These are phyloP conservation scores for Fusarium tricinctum DNA, from an alignment of 2,329 filamentous ascomycete species.

Conservation along the genomic window DNA sequence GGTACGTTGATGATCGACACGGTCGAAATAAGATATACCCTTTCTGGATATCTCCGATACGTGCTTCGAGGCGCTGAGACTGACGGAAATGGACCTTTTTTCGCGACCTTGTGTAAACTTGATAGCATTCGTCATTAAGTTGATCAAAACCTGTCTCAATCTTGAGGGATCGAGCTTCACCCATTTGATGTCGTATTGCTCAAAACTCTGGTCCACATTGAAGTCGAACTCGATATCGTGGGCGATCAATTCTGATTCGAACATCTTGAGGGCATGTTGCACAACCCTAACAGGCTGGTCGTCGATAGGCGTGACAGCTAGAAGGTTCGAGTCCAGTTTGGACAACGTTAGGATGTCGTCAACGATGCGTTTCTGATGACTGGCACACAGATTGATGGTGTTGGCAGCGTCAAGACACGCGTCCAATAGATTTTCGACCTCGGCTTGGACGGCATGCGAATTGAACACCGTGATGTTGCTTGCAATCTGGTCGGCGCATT, in stretches of 20 bases:
- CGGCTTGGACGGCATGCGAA: constrained; percentile 55
- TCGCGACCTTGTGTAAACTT: constrained; percentile 75
- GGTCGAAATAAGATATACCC: constrained; percentile 64
- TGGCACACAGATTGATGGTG: constrained; percentile 83
- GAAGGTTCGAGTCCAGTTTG: constrained; percentile 78
- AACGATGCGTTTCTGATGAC: constrained; percentile 81
- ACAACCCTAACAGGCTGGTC: constrained; percentile 78
- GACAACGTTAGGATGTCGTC: constrained; percentile 76
- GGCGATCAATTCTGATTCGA: constrained; percentile 79
- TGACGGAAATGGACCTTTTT: constrained; percentile 72
- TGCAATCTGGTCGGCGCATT: constrained; percentile 81
- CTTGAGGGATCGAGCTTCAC: constrained; percentile 81
- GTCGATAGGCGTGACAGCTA: constrained; percentile 78
- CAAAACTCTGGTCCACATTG: constrained; percentile 76
- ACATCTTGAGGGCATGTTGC: constrained; percentile 80
- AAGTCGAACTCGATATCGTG: constrained; percentile 81
- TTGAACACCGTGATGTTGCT: constrained; percentile 63
- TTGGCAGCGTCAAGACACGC: constrained; percentile 80
- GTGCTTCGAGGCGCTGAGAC: constrained; percentile 72
- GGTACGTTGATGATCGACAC: constrained; percentile 56
- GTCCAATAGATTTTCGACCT: constrained; percentile 65
- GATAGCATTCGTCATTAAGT: constrained; percentile 78
- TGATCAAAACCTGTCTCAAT: constrained; percentile 81
- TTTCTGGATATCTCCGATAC: constrained; percentile 58
- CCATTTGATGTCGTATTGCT: constrained; percentile 75